A percentile compares a stretch with the other conserved stretches of the same genome.
Conservation (phyloP, 2,329 filamentous ascomycete species). For the Pseudocercospora vitis region DNA sequence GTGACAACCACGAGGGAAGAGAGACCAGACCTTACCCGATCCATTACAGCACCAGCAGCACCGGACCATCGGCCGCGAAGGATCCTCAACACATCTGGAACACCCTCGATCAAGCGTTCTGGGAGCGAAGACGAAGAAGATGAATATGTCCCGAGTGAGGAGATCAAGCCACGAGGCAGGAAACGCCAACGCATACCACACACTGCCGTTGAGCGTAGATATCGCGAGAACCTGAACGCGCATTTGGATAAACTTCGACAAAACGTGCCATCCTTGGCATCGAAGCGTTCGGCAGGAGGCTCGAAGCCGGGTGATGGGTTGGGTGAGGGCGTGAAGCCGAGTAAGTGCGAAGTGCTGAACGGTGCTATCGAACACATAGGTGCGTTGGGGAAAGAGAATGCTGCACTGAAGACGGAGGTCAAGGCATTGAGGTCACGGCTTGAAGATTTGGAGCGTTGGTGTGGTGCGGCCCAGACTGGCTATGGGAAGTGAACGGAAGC, state of each 20-base stretch:
- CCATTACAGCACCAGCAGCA: constrained; percentile 31
- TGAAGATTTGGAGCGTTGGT: constrained; percentile 35
- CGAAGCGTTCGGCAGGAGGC: constrained; percentile 22
- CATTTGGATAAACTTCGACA: constrained; percentile 38
- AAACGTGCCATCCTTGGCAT: constrained; percentile 35
- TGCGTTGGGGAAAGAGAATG: constrained; percentile 32
- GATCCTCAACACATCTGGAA: constrained; percentile 16
- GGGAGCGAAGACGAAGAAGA: constrained; percentile 36
- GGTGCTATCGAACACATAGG: constrained; percentile 39
- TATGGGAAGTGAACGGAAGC: constrained; percentile 22
- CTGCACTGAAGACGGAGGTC: constrained; percentile 30
- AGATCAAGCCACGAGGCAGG: constrained; percentile 29
- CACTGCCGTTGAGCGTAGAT: constrained; percentile 39
- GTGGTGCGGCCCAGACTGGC: constrained; percentile 9
- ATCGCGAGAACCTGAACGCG: constrained; percentile 40
- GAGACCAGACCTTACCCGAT: constrained; percentile 28
- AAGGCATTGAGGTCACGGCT: constrained; percentile 30
- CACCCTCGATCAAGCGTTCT: constrained; percentile 26
- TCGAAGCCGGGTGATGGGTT: constrained; percentile 23
- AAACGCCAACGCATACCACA: constrained; percentile 41
- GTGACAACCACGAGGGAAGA: constrained; percentile 16
- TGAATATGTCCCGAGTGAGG: constrained; percentile 29
- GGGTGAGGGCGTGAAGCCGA: constrained; percentile 36
- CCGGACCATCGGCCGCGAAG: constrained; percentile 21
- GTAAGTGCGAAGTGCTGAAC: constrained; percentile 40